Evolutionary conservation across 768 basidiomycete genomes (phyloP).

Genomic region (Pholiota conissans): DNA sequence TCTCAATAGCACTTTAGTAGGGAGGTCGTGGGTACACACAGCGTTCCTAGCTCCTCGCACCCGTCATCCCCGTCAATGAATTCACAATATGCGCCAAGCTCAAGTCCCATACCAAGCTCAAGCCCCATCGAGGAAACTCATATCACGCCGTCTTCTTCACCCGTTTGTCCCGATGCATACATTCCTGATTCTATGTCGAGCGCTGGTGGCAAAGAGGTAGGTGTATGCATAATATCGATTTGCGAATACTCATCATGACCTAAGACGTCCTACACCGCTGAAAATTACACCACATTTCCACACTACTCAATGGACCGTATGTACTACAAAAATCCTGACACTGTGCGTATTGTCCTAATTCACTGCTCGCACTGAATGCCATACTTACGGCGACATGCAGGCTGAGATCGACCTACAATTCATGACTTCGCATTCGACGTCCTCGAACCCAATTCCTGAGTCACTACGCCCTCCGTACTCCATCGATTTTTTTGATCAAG

Average conservation of each 20-base stretch:
- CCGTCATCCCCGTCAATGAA: conserved; percentile 25
- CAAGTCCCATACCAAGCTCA: conserved; percentile 39
- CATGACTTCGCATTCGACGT: neutral
- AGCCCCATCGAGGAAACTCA: conserved; percentile 16
- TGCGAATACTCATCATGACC: conserved; percentile 6
- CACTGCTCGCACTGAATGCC: neutral
- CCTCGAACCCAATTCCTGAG: neutral
- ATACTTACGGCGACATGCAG: neutral
- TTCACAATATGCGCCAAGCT: conserved; percentile 39
- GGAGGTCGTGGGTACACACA: conserved; percentile 21
- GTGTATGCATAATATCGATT: neutral
- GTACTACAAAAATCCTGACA: conserved; percentile 12
- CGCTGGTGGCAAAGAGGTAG: conserved; percentile 12
- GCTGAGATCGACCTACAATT: neutral
- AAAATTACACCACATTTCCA: conserved; percentile 13
- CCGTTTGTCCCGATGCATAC: conserved; percentile 28
- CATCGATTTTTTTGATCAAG: neutral
- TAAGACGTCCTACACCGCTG: conserved; percentile 11
- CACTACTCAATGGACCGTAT: conserved; percentile 14
- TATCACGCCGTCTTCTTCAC: conserved; percentile 32
- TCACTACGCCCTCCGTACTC: neutral
- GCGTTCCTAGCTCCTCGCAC: conserved; percentile 23
- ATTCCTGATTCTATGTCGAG: neutral
- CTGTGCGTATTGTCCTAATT: conserved; percentile 5
- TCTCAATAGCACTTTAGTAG: conserved; percentile 23